Conservation (phyloP, 1,284 basidiomycete genomes). For the Quambalaria eucalypti region DNA sequence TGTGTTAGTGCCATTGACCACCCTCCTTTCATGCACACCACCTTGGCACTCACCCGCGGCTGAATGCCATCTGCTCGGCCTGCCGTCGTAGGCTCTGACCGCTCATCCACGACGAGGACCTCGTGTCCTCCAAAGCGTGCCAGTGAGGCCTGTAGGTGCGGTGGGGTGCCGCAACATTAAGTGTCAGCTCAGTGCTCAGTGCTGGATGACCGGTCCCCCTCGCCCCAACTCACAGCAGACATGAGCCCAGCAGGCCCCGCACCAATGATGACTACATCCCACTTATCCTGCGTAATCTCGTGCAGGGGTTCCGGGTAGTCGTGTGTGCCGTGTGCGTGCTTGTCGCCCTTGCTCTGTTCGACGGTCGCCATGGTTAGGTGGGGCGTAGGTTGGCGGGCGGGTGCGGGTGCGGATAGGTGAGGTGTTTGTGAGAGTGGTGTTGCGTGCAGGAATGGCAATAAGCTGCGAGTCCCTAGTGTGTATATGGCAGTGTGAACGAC, state of each 20-base stretch:
- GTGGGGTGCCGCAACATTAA: neutral
- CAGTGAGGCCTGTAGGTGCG: slow-evolving; percentile 12
- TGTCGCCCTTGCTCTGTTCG: slow-evolving; percentile 29
- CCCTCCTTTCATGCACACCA: neutral
- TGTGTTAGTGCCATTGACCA: neutral
- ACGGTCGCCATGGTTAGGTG: slow-evolving; percentile 3
- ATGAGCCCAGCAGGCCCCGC: slow-evolving; percentile 44
- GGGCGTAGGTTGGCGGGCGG: no score
- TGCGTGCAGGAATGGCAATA: no score
- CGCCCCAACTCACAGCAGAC: slow-evolving; percentile 18
- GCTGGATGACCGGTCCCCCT: no score
- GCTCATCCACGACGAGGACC: slow-evolving; percentile 43
- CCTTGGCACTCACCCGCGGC: slow-evolving; percentile 39
- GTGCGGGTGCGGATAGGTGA: no score
- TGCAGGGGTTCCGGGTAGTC: slow-evolving; percentile 30
- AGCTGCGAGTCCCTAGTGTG: no score
- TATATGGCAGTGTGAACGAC: no score
- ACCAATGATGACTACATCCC: slow-evolving; percentile 40
- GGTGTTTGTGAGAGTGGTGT: no score
- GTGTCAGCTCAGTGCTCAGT: no score
- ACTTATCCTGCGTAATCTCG: slow-evolving; percentile 25
- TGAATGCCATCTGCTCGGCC: slow-evolving; percentile 49
- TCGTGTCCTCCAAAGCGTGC: slow-evolving; percentile 39
- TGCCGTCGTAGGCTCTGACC: slow-evolving; percentile 47
- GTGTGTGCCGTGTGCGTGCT: slow-evolving; percentile 30